Evolutionary conservation across 345 rosid species (phyloP).

Genomic region (Erysimum cheiranthoides): DNA sequence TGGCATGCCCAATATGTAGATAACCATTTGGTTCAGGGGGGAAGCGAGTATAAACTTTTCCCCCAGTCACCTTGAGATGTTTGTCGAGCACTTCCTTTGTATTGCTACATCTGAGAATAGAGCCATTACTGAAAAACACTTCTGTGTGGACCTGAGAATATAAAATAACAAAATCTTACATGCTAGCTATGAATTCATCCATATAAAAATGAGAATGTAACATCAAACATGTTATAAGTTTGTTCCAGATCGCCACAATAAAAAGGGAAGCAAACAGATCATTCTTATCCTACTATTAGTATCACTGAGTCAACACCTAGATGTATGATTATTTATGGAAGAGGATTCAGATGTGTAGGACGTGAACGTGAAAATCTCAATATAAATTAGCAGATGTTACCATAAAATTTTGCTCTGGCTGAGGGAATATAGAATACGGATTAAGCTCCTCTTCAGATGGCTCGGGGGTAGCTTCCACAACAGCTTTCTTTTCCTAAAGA

Average conservation of each 20-base stretch:
- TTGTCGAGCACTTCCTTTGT: slow-evolving; percentile 76
- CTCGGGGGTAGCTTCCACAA: slow-evolving; percentile 58
- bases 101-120: slow-evolving; percentile 86
- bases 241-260: slow-evolving; percentile 6
- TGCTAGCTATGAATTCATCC: not conserved
- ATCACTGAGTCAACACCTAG: slow-evolving; percentile 12
- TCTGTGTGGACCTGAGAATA: slow-evolving; percentile 80
- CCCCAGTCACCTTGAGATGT: slow-evolving; percentile 77
- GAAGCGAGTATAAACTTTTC: slow-evolving; percentile 82
- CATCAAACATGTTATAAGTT: slow-evolving; percentile 24
- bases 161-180: not conserved
- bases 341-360: slow-evolving; percentile 11
- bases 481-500: slow-evolving; percentile 62
- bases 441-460: slow-evolving; percentile 89
- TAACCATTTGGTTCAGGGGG: slow-evolving; percentile 99
- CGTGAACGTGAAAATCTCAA: slow-evolving; percentile 6
- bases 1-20: slow-evolving; percentile 98
- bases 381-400: slow-evolving; percentile 42
- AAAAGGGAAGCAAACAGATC: slow-evolving; percentile 8
- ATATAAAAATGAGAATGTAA: not conserved
- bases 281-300: slow-evolving; percentile 6
- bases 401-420: slow-evolving; percentile 86
- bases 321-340: slow-evolving; percentile 6
- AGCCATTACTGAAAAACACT: slow-evolving; percentile 73
- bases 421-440: slow-evolving; percentile 85